Percentiles rank a stretch among this genome's conserved stretches.
Evolutionary conservation across 2,329 filamentous ascomycete species (phyloP).

Genomic region (Aureobasidium sp.): DNA sequence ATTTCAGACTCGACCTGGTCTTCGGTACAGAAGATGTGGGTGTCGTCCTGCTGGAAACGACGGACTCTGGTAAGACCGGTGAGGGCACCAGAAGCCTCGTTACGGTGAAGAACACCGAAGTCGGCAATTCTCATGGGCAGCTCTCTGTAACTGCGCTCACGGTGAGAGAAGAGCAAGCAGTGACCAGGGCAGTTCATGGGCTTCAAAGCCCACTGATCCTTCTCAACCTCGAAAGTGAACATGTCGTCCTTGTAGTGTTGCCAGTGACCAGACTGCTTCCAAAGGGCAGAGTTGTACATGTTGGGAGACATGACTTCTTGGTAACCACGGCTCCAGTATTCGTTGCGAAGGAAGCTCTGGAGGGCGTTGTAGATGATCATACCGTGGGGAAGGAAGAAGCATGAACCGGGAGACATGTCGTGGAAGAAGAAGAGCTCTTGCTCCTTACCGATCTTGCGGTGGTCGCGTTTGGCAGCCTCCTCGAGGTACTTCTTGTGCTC

Average conservation of each 20-base stretch:
- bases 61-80: slow-evolving; percentile 86
- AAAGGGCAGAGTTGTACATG: slow-evolving; percentile 88
- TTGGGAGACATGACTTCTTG: slow-evolving; percentile 93
- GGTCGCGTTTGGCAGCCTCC: slow-evolving; percentile 93
- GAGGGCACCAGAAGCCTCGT: slow-evolving; percentile 88
- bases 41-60: slow-evolving; percentile 92
- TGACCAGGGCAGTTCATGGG: slow-evolving; percentile 99
- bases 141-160: slow-evolving; percentile 79
- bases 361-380: slow-evolving; percentile 89
- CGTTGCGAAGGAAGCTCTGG: slow-evolving; percentile 67
- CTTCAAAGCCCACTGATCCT: slow-evolving; percentile 78
- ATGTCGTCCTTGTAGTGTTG: slow-evolving; percentile 91
- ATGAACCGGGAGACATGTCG: slow-evolving; percentile 82
- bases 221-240: slow-evolving; percentile 76
- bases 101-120: slow-evolving; percentile 90
- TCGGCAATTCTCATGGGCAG: slow-evolving; percentile 89
- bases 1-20: slow-evolving; percentile 73
- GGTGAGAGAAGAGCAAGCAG: slow-evolving; percentile 76
- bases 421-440: slow-evolving; percentile 98
- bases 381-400: slow-evolving; percentile 87
- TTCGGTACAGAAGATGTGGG: slow-evolving; percentile 87
- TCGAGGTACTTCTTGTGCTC: slow-evolving; percentile 93
- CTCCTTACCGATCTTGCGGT: slow-evolving; percentile 85
- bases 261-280: slow-evolving; percentile 96
- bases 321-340: slow-evolving; percentile 92